phyloP scores from a whole-genome alignment of 306 rosid species.

The Begonia peltatifolia region DNA sequence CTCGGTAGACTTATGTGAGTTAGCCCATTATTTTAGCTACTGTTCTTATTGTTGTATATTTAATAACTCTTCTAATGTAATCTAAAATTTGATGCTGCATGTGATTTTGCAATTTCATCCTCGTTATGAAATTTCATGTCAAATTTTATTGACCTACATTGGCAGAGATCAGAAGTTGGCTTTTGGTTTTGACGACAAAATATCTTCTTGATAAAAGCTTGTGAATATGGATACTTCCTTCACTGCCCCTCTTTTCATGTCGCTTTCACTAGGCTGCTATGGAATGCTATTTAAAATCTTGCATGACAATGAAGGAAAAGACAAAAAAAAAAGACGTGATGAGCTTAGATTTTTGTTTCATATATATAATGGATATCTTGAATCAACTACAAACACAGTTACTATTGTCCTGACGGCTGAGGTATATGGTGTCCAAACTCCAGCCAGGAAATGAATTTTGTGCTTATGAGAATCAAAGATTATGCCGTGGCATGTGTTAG shows the following conservation, averaged over 20 bases:
- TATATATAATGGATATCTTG: neutral
- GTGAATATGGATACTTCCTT: neutral
- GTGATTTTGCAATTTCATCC: no score
- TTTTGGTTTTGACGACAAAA: neutral
- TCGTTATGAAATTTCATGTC: neutral
- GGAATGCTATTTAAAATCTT: no score
- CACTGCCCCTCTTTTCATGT: neutral
- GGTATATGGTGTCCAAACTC: no score
- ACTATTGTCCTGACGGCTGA: no score
- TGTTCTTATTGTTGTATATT: no score
- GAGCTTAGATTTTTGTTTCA: neutral
- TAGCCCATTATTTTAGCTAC: neutral
- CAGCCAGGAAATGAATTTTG: no score
- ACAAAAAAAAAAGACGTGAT: no score
- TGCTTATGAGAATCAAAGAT: neutral
- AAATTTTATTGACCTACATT: neutral
- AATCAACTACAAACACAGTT: no score
- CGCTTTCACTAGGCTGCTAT: no score
- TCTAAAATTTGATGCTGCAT: neutral
- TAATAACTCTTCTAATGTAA: neutral
- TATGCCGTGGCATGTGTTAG: neutral
- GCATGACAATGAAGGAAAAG: no score
- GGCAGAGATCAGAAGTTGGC: neutral
- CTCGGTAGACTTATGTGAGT: slow-evolving; percentile 94
- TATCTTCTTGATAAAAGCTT: neutral